Evolutionary conservation across 2,329 filamentous ascomycete species (phyloP).

Genomic region (Conoideocrella luteorostrata): DNA sequence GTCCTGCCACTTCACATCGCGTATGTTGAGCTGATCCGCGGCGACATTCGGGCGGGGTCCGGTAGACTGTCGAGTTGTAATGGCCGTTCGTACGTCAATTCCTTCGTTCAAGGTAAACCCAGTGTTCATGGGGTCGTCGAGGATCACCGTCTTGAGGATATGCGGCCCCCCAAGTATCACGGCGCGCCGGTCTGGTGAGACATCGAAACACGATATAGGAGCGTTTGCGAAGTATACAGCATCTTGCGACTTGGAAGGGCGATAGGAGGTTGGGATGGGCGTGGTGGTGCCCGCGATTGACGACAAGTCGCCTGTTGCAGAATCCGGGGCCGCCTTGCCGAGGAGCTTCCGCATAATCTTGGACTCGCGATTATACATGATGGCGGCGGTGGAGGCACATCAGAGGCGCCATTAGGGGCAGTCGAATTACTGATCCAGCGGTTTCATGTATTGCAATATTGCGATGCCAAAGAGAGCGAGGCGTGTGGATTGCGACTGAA

Average conservation of each 20-base stretch:
- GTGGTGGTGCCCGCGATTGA: slow-evolving; percentile 39
- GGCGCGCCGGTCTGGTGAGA: slow-evolving; percentile 48
- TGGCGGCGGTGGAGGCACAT: slow-evolving; percentile 20
- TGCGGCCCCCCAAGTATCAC: slow-evolving; percentile 53
- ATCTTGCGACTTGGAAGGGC: slow-evolving; percentile 50
- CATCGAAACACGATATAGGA: slow-evolving; percentile 52
- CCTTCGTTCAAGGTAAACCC: slow-evolving; percentile 45
- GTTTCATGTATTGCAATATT: slow-evolving; percentile 2
- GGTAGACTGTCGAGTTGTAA: slow-evolving; percentile 42
- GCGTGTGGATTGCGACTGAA: no score
- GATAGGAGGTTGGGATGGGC: slow-evolving; percentile 33
- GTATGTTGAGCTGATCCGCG: slow-evolving; percentile 56
- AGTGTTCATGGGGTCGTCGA: slow-evolving; percentile 38
- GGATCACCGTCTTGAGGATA: slow-evolving; percentile 52
- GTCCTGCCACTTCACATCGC: slow-evolving; percentile 54
- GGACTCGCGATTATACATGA: slow-evolving; percentile 47
- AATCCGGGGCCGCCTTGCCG: slow-evolving; percentile 44
- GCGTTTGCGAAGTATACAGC: slow-evolving; percentile 43
- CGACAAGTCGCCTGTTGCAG: slow-evolving; percentile 36
- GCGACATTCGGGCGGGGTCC: slow-evolving; percentile 32
- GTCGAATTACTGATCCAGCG: neutral
- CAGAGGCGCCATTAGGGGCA: slow-evolving; percentile 27
- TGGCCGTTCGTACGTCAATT: slow-evolving; percentile 50
- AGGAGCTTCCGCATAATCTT: slow-evolving; percentile 57
- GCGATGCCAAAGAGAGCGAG: neutral